Evolutionary conservation across 352 stramenopile species (phyloP).

Genomic region (Pythium rishiriense): DNA sequence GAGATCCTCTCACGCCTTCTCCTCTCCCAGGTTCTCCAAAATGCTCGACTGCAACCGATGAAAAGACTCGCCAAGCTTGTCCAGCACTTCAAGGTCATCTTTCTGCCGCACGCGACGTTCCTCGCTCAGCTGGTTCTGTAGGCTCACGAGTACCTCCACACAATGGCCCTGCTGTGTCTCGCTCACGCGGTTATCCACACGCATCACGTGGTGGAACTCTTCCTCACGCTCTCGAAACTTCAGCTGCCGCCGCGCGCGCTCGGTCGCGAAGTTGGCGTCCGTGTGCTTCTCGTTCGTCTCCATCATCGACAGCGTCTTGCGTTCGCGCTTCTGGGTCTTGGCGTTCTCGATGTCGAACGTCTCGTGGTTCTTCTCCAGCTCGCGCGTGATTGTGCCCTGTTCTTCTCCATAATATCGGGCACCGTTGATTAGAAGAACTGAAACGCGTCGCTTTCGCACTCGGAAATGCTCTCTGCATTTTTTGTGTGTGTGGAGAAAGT

Average conservation of each 20-base stretch:
- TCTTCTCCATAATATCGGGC: slow-evolving; percentile 85
- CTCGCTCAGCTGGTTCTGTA: slow-evolving; percentile 52
- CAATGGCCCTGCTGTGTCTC: slow-evolving; percentile 50
- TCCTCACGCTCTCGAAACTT: slow-evolving; percentile 71
- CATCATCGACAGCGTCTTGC: slow-evolving; percentile 79
- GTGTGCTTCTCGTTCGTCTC: slow-evolving; percentile 66
- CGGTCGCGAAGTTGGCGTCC: slow-evolving; percentile 60
- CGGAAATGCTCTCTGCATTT: slow-evolving; percentile 59
- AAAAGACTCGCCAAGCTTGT: slow-evolving; percentile 80
- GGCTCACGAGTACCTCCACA: slow-evolving; percentile 49
- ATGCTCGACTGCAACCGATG: slow-evolving; percentile 77
- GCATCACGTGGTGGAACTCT: slow-evolving; percentile 66
- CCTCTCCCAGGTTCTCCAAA: slow-evolving; percentile 76
- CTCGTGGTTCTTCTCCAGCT: slow-evolving; percentile 89
- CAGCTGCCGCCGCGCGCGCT: slow-evolving; percentile 52
- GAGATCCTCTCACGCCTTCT: slow-evolving; percentile 7
- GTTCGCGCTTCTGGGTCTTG: slow-evolving; percentile 90
- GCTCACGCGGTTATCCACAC: slow-evolving; percentile 56
- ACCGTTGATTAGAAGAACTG: slow-evolving; percentile 84
- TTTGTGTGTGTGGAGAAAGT: no score
- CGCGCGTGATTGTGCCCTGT: slow-evolving; percentile 86
- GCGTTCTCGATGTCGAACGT: slow-evolving; percentile 93
- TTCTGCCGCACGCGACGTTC: slow-evolving; percentile 51
- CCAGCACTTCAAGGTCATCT: slow-evolving; percentile 79
- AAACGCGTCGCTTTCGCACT: slow-evolving; percentile 51